These are phyloP conservation scores for Vitis amurensis DNA, from an alignment of 164 flowering plant species.

Conservation along the genomic window DNA sequence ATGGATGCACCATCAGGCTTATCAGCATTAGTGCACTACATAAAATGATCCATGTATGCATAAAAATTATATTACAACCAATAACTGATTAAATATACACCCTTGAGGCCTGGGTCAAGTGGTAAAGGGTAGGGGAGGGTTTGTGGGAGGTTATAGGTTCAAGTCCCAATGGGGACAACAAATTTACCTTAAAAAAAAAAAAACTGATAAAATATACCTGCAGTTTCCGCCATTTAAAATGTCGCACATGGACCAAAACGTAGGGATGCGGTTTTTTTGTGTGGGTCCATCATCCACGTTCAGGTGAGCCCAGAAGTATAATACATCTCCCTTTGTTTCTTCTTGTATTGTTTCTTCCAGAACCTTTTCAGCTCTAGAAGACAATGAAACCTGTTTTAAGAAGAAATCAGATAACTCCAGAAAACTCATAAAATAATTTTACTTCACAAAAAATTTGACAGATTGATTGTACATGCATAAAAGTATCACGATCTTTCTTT, in stretches of 20 bases:
- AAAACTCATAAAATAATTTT: background rate
- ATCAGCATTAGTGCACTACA: too few species aligned
- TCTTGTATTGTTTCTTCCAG: constrained; percentile 63
- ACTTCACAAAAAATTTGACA: background rate
- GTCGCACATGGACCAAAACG: constrained; percentile 96
- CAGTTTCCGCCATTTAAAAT: constrained; percentile 83
- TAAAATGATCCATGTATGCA: too few species aligned
- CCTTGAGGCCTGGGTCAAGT: too few species aligned
- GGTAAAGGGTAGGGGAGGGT: too few species aligned
- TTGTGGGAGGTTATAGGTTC: too few species aligned
- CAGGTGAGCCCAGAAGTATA: constrained; percentile 80
- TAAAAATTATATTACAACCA: too few species aligned
- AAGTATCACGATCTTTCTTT: too few species aligned
- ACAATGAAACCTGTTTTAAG: constrained; percentile 65
- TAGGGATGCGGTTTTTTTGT: constrained; percentile 39
- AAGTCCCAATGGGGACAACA: background rate
- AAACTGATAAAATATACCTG: constrained; percentile 43
- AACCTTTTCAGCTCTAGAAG: constrained; percentile 63
- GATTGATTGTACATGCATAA: too few species aligned
- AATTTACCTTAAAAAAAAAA: background rate
- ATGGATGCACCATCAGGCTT: too few species aligned
- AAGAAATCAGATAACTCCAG: background rate
- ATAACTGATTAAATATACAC: too few species aligned
- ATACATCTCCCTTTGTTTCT: constrained; percentile 67
- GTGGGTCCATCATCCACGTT: constrained; percentile 42